These are phyloP conservation scores for Dryas alaskensis DNA, from an alignment of 306 rosid genomes.

Conservation along the genomic window DNA sequence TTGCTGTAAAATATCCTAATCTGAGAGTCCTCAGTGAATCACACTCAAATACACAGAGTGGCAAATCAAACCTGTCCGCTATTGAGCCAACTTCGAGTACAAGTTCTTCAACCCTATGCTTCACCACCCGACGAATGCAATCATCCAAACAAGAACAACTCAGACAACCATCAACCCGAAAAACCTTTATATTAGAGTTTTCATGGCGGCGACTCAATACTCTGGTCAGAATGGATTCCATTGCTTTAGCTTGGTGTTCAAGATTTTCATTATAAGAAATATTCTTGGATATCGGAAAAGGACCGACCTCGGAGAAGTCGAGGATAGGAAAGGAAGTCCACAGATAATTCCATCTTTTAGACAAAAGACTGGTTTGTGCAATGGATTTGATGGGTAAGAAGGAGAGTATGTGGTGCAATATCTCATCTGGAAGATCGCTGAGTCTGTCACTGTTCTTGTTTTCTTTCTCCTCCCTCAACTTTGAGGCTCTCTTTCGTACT, in stretches of 20 bases:
- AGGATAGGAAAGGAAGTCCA: not conserved
- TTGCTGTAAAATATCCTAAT: not conserved
- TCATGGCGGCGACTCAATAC: not conserved
- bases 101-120: not conserved
- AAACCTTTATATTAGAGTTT: not conserved
- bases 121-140: not conserved
- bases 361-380: not conserved
- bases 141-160: not conserved
- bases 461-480: not conserved
- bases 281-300: too few species aligned
- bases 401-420: conserved; percentile 6
- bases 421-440: conserved; percentile 1
- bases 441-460: not conserved
- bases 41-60: not conserved
- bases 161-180: not conserved
- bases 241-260: not conserved
- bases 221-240: not conserved
- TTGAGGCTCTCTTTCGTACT: too few species aligned
- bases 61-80: not conserved
- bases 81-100: not conserved
- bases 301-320: not conserved
- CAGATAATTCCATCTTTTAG: not conserved
- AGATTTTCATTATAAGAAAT: not conserved
- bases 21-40: not conserved
- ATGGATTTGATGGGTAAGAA: conserved; percentile 8